Percentiles rank a stretch among this genome's conserved stretches.
Evolutionary conservation across 805 yeast species (phyloP).

Genomic region (Danielia oregonensis): DNA sequence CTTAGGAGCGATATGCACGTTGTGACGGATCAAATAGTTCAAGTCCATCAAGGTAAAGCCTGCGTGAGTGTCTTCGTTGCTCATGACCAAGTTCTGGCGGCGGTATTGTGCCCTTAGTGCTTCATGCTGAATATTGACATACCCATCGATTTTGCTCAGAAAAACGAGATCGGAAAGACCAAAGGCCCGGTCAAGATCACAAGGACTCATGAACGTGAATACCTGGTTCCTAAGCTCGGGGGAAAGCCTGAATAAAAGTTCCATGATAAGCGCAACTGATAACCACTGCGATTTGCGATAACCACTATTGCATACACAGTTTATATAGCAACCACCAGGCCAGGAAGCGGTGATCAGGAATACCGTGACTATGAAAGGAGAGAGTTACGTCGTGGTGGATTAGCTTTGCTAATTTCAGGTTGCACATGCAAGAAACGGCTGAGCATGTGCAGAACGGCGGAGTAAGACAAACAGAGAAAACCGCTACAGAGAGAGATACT

Average conservation of each 20-base stretch:
- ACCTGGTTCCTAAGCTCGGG: conserved; percentile 14
- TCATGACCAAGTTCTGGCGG: conserved; percentile 8
- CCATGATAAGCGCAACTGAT: conserved; percentile 8
- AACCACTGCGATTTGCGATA: too few species aligned
- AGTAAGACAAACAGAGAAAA: too few species aligned
- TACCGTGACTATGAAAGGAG: too few species aligned
- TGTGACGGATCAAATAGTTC: conserved; percentile 14
- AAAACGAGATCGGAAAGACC: conserved; percentile 6
- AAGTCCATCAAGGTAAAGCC: conserved; percentile 12
- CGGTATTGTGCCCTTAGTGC: conserved; percentile 12
- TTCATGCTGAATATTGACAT: conserved; percentile 10
- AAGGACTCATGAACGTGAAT: conserved; percentile 11
- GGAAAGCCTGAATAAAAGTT: conserved; percentile 14
- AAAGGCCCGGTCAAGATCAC: conserved; percentile 15
- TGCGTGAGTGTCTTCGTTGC: conserved; percentile 8
- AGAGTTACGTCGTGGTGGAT: too few species aligned
- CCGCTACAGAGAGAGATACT: too few species aligned
- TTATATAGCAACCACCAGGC: too few species aligned
- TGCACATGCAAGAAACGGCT: too few species aligned
- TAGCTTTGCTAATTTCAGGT: too few species aligned
- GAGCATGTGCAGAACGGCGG: too few species aligned
- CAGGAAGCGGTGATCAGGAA: too few species aligned
- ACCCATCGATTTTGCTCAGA: neutral
- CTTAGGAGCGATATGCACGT: conserved; percentile 18
- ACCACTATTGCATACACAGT: too few species aligned